These are phyloP conservation scores for Dothidotthia symphoricarpi DNA, from an alignment of 2,329 filamentous ascomycete genomes.

Conservation along the genomic window DNA sequence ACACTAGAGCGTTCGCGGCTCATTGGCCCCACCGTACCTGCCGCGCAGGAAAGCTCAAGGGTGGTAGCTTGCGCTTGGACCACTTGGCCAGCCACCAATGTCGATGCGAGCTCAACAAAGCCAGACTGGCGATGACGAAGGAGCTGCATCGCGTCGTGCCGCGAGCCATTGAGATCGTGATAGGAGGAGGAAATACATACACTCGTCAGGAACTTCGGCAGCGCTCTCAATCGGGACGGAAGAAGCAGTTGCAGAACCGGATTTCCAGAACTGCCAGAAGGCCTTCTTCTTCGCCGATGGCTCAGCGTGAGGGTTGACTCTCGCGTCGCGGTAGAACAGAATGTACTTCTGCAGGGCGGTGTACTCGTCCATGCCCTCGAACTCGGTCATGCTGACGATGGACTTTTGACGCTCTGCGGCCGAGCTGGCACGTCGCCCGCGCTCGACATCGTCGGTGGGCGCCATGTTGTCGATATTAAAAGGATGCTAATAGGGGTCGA, in stretches of 20 bases:
- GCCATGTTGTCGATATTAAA: conserved; percentile 21
- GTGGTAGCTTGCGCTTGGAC: conserved; percentile 19
- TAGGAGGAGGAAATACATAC: conserved; percentile 16
- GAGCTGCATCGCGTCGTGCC: no score
- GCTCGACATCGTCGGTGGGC: conserved; percentile 38
- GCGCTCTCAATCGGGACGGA: conserved; percentile 35
- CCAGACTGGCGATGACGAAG: not conserved
- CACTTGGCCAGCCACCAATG: conserved; percentile 11
- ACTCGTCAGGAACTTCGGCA: conserved; percentile 57
- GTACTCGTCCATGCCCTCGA: conserved; percentile 60
- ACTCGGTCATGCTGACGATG: conserved; percentile 35
- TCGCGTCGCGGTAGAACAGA: conserved; percentile 63
- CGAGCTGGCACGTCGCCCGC: conserved; percentile 26
- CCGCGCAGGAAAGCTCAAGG: conserved; percentile 6
- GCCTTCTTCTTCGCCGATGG: conserved; percentile 51
- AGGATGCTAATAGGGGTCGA: conserved; percentile 19
- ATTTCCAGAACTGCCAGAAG: conserved; percentile 61
- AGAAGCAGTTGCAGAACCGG: conserved; percentile 30
- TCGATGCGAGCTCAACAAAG: conserved; percentile 11
- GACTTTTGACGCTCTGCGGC: conserved; percentile 37
- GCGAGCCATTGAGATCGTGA: conserved; percentile 1
- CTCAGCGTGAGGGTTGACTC: conserved; percentile 47
- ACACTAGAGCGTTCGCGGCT: conserved; percentile 13
- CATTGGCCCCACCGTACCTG: conserved; percentile 19
- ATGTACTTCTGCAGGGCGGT: conserved; percentile 66